Percentiles rank a stretch among this genome's conserved stretches.
Evolutionary conservation across 2,329 filamentous ascomycete genomes (phyloP).

Genomic region (Fusarium sp.): DNA sequence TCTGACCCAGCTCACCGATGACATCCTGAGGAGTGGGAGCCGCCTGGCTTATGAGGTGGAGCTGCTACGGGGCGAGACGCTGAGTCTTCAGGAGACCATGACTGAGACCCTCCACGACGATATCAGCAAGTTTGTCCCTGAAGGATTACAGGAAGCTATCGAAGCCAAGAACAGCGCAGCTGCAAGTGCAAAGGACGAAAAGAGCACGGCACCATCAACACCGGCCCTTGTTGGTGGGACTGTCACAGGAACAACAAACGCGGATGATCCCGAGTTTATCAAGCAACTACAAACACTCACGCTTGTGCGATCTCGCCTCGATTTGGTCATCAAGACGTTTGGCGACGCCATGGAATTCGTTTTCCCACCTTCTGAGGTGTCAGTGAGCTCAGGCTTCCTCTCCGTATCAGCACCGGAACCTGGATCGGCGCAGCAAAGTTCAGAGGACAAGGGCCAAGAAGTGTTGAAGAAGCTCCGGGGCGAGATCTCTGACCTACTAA

Average conservation of each 20-base stretch:
- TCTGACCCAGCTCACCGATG: constrained; percentile 91
- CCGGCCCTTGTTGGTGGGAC: constrained; percentile 10
- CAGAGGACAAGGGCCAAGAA: constrained; percentile 88
- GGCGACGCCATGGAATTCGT: constrained; percentile 97
- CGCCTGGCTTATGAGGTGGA: constrained; percentile 95
- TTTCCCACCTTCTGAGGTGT: constrained; percentile 87
- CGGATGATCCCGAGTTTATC: constrained; percentile 74
- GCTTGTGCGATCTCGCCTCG: constrained; percentile 84
- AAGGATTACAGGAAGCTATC: constrained; percentile 53
- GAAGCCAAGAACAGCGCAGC: constrained; percentile 40
- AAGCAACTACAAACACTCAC: constrained; percentile 84
- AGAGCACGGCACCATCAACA: constrained; percentile 39
- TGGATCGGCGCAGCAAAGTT: constrained; percentile 71
- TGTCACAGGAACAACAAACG: constrained; percentile 24
- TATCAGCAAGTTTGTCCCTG: constrained; percentile 77
- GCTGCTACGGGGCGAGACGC: constrained; percentile 86
- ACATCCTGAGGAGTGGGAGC: constrained; percentile 90
- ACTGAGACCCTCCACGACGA: constrained; percentile 78
- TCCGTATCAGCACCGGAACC: constrained; percentile 89
- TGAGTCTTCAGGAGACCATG: constrained; percentile 82
- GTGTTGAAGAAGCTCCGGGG: constrained; percentile 76
- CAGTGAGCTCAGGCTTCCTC: constrained; percentile 85
- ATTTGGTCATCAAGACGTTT: constrained; percentile 90
- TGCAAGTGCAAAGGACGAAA: constrained; percentile 30
- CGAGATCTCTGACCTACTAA: constrained; percentile 78